A percentile compares a stretch with the other conserved stretches of the same genome.
Conservation (phyloP, 768 basidiomycete species). For the Jaapia argillacea region DNA sequence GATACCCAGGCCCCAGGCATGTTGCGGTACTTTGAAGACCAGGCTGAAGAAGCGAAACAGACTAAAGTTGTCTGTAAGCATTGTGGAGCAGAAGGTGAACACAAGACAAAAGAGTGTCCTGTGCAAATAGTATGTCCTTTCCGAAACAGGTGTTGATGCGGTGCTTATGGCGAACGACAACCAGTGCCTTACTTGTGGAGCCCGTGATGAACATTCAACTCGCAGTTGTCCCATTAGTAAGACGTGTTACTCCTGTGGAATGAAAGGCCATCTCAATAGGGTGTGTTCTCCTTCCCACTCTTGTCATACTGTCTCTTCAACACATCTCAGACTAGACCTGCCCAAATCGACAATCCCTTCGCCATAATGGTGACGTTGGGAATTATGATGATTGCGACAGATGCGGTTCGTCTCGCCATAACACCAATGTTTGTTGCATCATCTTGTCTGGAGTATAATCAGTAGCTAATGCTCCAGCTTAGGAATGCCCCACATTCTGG, state of each 20-base stretch:
- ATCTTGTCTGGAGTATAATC: neutral
- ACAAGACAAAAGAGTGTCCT: slow-evolving; percentile 59
- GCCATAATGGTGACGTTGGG: slow-evolving; percentile 17
- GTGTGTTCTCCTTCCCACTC: slow-evolving; percentile 25
- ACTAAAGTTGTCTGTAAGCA: slow-evolving; percentile 59
- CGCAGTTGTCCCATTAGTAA: slow-evolving; percentile 74
- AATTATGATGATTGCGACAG: slow-evolving; percentile 48
- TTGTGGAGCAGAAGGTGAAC: slow-evolving; percentile 67
- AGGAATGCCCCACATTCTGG: slow-evolving; percentile 86
- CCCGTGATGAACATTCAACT: slow-evolving; percentile 68
- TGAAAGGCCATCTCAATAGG: slow-evolving; percentile 73
- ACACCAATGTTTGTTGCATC: slow-evolving; percentile 41
- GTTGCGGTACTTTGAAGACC: slow-evolving; percentile 56
- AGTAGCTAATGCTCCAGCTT: neutral
- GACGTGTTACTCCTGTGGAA: slow-evolving; percentile 70
- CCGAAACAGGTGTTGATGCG: neutral
- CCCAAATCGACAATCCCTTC: slow-evolving; percentile 40
- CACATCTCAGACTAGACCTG: slow-evolving; percentile 39
- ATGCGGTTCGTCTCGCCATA: slow-evolving; percentile 57
- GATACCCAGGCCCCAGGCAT: slow-evolving; percentile 33
- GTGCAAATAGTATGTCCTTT: slow-evolving; percentile 50
- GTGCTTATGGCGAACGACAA: neutral
- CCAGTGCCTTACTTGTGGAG: slow-evolving; percentile 77
- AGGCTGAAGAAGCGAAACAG: slow-evolving; percentile 26
- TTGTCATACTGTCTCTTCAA: neutral